Evolutionary conservation across 2,329 filamentous ascomycete genomes (phyloP), one percentile per base, ranked within the genome.

Genomic region (Nothomitra cinnamomea): DNA sequence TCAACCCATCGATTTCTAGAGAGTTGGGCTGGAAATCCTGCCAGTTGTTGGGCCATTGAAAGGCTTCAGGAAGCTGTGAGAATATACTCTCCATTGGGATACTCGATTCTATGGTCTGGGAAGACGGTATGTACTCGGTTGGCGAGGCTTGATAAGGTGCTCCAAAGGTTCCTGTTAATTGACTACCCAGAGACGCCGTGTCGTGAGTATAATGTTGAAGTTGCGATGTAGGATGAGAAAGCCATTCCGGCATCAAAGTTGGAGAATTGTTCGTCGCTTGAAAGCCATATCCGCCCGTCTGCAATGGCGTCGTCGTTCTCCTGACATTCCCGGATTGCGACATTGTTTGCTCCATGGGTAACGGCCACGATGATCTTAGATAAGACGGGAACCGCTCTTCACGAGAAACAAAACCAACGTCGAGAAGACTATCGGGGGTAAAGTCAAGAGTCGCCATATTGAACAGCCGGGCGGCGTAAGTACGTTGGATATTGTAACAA

Each of bases 11-110:
- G 59, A 74, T 74, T 22, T 76, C 70, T 67, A 83, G 76, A 60
- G 84, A 71, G 64, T 83, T 80, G 55, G 78, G 75, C 60, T 85
- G 80, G 61, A 94, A 85, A 62, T 94, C 87, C 58, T 87, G 81
- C 80, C 83, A 88, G 59, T 84, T 49, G 24, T 24, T n/a, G 4
- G 38, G 5, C 50, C 50, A 52, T 12, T 82, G 56, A 70, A 72
- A 51, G 82, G 79, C 70, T 85, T 80, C 54, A 70, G 61, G 75
- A 43, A 73, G 59, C 13, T 69, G 65, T 42, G 72, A 58, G 67
- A 84, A 88, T 2, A 78, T 69, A 36, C 77, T 74, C 56, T 84
- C 82, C 61, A 87, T 71, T 55, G 80, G 66, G 58, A 81, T 72
- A 57, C 67, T 65, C 15, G 78, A 70, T 58, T 80, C 79, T 56